Conservation (phyloP, 768 basidiomycete genomes). For the Russula earlei region DNA sequence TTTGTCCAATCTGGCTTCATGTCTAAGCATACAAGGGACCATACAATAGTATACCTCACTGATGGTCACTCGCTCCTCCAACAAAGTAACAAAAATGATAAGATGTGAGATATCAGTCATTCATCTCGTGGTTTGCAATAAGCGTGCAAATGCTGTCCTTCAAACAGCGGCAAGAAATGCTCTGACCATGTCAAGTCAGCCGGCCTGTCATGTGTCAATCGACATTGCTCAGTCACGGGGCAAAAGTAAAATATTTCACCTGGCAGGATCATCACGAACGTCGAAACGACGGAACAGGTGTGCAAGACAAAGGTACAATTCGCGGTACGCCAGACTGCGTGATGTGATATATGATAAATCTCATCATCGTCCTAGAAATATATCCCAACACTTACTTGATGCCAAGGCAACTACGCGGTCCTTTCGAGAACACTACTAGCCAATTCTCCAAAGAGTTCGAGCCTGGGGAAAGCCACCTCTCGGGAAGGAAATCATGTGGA, state of each 20-base stretch:
- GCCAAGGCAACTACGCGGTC: constrained; percentile 19
- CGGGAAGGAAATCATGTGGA: constrained; percentile 16
- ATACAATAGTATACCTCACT: too few relatives aligned
- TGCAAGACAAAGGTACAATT: constrained; percentile 20
- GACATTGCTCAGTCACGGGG: not conserved
- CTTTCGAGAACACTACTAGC: constrained; percentile 19
- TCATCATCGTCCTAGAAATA: not conserved
- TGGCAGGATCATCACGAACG: constrained; percentile 9
- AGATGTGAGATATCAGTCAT: not conserved
- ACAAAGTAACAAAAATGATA: not conserved
- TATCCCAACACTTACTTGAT: constrained; percentile 12
- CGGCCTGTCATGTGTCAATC: not conserved
- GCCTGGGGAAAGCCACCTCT: constrained; percentile 15
- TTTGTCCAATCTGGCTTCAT: too few relatives aligned
- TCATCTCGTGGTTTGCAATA: constrained; percentile 8
- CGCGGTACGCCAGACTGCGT: constrained; percentile 18
- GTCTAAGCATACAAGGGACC: too few relatives aligned
- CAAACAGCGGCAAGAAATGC: constrained; percentile 9
- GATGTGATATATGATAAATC: not conserved
- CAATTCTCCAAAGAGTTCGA: constrained; percentile 11
- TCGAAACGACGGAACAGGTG: constrained; percentile 22
- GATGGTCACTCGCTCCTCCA: too few relatives aligned
- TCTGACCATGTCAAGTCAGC: constrained; percentile 10
- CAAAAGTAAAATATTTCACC: not conserved
- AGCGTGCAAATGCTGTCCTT: constrained; percentile 12